Evolutionary conservation across 2,329 filamentous ascomycete genomes (phyloP).

Genomic region (Phyllosticta capitalensis): DNA sequence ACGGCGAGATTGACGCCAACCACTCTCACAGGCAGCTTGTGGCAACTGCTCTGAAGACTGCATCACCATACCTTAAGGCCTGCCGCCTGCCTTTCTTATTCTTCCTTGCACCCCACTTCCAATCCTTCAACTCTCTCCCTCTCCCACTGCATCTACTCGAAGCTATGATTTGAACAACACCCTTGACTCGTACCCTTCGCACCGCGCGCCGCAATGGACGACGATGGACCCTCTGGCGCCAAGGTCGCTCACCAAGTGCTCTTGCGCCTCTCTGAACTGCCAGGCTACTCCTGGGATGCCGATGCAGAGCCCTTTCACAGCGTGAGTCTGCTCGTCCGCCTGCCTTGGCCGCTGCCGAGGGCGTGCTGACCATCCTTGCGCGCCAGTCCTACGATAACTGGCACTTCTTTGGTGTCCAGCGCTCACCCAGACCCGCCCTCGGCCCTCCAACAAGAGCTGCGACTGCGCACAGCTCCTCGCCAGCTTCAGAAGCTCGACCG

Average conservation of each 20-base stretch:
- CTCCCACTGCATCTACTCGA: neutral
- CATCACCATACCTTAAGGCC: neutral
- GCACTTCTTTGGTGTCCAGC: constrained; percentile 41
- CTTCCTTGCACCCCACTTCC: neutral
- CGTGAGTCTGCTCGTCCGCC: constrained; percentile 17
- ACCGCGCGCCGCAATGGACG: constrained; percentile 6
- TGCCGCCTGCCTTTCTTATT: neutral
- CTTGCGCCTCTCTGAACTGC: constrained; percentile 28
- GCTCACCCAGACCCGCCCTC: constrained; percentile 11
- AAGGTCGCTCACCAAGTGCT: constrained; percentile 24
- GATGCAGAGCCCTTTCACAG: constrained; percentile 39
- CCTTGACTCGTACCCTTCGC: neutral
- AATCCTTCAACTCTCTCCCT: neutral
- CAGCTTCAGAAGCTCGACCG: constrained; percentile 23
- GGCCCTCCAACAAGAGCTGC: constrained; percentile 12
- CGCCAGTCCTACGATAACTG: constrained; percentile 75
- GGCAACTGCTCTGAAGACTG: neutral
- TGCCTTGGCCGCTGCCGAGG: neutral
- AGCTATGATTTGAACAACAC: constrained; percentile 7
- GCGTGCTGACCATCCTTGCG: constrained; percentile 14
- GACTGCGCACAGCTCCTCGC: constrained; percentile 18
- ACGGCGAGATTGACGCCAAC: neutral
- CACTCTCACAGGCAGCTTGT: neutral
- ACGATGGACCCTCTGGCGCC: constrained; percentile 12
- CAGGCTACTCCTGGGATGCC: constrained; percentile 31